These are phyloP conservation scores for Gypsophila paniculata DNA, from an alignment of 179 eudicot species.

Conservation along the genomic window DNA sequence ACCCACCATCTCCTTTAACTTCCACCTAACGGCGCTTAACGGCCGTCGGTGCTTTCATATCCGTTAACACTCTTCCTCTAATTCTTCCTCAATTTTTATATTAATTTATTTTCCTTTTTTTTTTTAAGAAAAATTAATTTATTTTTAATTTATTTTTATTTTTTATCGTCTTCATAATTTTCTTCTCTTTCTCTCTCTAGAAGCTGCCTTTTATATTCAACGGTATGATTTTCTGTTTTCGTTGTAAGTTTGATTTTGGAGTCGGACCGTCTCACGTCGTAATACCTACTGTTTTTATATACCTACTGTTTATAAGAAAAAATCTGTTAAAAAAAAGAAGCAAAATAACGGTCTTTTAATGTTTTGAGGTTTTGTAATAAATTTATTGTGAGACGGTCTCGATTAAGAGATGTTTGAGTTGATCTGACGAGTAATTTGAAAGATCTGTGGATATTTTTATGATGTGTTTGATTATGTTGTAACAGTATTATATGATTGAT, in stretches of 20 bases:
- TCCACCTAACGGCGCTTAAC: constrained; percentile 28
- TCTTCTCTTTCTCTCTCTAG: constrained; percentile 31
- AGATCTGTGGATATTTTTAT: constrained; percentile 27
- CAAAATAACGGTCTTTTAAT: too few relatives aligned
- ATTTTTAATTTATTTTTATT: background rate
- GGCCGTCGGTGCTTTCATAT: constrained; percentile 52
- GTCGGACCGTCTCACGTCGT: too few relatives aligned
- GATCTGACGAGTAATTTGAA: constrained; percentile 21
- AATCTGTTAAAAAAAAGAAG: too few relatives aligned
- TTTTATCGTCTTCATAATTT: constrained; percentile 8
- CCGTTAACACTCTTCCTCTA: constrained; percentile 35
- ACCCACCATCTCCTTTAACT: too few relatives aligned
- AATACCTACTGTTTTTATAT: too few relatives aligned
- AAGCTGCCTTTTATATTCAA: constrained; percentile 3
- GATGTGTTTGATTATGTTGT: too few relatives aligned
- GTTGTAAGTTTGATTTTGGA: too few relatives aligned
- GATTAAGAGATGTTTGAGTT: constrained; percentile 4
- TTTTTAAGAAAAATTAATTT: too few relatives aligned
- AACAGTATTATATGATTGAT: too few relatives aligned
- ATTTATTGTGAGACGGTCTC: background rate
- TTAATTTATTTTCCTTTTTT: background rate
- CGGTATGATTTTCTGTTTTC: background rate
- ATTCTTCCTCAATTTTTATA: constrained; percentile 6
- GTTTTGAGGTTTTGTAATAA: too few relatives aligned
- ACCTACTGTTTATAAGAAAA: too few relatives aligned